Percentiles rank a stretch among this genome's conserved stretches.
These are phyloP conservation scores for Auricularia sp. DNA, from an alignment of 768 basidiomycete genomes.

Conservation along the genomic window DNA sequence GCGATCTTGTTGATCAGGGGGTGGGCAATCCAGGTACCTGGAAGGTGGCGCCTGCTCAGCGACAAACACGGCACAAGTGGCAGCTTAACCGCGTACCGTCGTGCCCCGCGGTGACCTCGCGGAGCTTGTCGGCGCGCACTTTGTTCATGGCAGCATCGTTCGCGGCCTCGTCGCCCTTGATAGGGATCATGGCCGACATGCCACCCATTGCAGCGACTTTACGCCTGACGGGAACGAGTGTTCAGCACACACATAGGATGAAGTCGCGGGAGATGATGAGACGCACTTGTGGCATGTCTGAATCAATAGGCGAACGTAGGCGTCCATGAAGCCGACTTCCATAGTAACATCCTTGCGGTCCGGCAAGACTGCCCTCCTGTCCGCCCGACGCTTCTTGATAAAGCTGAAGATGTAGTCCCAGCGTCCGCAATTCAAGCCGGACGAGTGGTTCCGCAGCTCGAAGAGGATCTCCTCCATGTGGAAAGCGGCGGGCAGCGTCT, in stretches of 20 bases:
- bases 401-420: slow-evolving; percentile 92
- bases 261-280: not conserved
- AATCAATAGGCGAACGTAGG: slow-evolving; percentile 91
- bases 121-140: slow-evolving; percentile 87
- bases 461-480: slow-evolving; percentile 99
- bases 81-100: slow-evolving; percentile 35
- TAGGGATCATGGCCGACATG: slow-evolving; percentile 99
- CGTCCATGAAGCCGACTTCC: slow-evolving; percentile 96
- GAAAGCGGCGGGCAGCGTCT: slow-evolving; percentile 97
- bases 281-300: slow-evolving; percentile 92
- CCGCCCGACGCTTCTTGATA: slow-evolving; percentile 93
- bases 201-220: slow-evolving; percentile 99
- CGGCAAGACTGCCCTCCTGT: slow-evolving; percentile 79
- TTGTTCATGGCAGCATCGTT: slow-evolving; percentile 93
- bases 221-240: slow-evolving; percentile 39
- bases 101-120: slow-evolving; percentile 92
- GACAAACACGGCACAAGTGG: not conserved
- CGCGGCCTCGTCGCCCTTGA: slow-evolving; percentile 86
- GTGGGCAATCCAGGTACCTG: slow-evolving; percentile 89
- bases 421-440: slow-evolving; percentile 93
- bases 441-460: slow-evolving; percentile 89
- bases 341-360: slow-evolving; percentile 96
- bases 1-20: slow-evolving; percentile 91
- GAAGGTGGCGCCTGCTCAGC: not conserved
- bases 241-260: not conserved